These are phyloP conservation scores for Pichia sp. DNA, from an alignment of 1,139 yeast genomes.

Conservation along the genomic window DNA sequence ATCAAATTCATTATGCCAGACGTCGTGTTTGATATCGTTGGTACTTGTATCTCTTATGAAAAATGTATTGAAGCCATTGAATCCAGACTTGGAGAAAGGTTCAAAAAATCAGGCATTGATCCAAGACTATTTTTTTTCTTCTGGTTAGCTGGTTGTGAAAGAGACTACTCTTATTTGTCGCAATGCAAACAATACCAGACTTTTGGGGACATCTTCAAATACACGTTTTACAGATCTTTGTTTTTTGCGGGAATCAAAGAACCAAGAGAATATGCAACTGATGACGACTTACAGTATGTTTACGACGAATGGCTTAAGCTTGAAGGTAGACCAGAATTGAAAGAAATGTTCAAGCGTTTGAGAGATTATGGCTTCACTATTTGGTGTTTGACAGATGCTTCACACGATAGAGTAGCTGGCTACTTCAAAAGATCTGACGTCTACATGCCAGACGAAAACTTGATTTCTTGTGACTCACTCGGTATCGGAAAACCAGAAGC, in stretches of 20 bases:
- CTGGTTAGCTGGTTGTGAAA: slow-evolving; percentile 29
- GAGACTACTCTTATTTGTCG: slow-evolving; percentile 28
- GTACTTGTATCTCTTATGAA: slow-evolving; percentile 28
- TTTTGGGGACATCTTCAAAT: slow-evolving; percentile 22
- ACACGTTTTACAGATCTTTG: slow-evolving; percentile 26
- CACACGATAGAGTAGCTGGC: slow-evolving; percentile 25
- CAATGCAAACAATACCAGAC: slow-evolving; percentile 24
- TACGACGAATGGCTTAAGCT: slow-evolving; percentile 23
- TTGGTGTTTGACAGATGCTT: slow-evolving; percentile 28
- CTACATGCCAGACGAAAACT: slow-evolving; percentile 24
- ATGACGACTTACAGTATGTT: slow-evolving; percentile 23
- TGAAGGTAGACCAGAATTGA: slow-evolving; percentile 26
- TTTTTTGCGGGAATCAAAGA: slow-evolving; percentile 25
- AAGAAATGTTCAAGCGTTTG: slow-evolving; percentile 23
- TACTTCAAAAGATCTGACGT: slow-evolving; percentile 24
- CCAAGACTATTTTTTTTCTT: slow-evolving; percentile 25
- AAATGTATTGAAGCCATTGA: slow-evolving; percentile 24
- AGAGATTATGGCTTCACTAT: slow-evolving; percentile 28
- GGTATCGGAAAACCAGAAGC: slow-evolving; percentile 29
- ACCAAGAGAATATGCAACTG: slow-evolving; percentile 24
- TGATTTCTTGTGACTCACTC: slow-evolving; percentile 28
- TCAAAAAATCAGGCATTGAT: slow-evolving; percentile 22
- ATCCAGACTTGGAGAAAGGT: slow-evolving; percentile 23
- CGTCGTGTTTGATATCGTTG: slow-evolving; percentile 28
- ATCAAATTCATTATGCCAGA: slow-evolving; percentile 22